Conservation (phyloP, 1,284 basidiomycete species). For the Ganoderma boninense region DNA sequence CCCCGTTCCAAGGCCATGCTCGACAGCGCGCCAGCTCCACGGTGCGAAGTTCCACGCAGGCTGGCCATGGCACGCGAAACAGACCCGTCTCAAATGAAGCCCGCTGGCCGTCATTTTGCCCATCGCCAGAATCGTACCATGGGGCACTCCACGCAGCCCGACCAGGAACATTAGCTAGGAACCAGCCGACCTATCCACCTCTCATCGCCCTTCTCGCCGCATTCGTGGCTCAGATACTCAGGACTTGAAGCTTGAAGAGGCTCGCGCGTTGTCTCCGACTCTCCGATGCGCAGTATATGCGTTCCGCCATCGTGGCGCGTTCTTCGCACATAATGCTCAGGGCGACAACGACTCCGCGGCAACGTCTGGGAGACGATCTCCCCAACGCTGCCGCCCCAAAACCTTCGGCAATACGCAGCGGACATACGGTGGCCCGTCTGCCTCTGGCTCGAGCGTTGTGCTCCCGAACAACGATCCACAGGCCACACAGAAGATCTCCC, state of each 20-base stretch:
- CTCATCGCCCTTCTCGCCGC: not conserved
- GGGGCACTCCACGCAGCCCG: not conserved
- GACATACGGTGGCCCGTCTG: not conserved
- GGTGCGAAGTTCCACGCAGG: not conserved
- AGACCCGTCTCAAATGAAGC: not conserved
- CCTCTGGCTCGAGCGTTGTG: not conserved
- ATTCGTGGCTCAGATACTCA: not conserved
- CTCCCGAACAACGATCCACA: not conserved
- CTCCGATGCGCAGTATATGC: not conserved
- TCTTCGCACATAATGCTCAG: not conserved
- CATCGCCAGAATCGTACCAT: not conserved
- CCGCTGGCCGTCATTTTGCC: not conserved
- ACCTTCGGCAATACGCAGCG: not conserved
- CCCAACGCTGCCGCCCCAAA: not conserved
- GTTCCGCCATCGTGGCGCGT: not conserved
- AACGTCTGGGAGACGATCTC: not conserved
- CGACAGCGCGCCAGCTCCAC: not conserved
- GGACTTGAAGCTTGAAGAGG: no score
- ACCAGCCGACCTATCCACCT: not conserved
- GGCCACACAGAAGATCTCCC: not conserved
- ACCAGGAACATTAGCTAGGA: not conserved
- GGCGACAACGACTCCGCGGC: not conserved
- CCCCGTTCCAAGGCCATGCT: not conserved
- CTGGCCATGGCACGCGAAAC: not conserved
- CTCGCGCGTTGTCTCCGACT: not conserved